Base-by-base conservation (phyloP, 495 filamentous ascomycete genomes). In the Penicillium bovifimosum region DNA sequence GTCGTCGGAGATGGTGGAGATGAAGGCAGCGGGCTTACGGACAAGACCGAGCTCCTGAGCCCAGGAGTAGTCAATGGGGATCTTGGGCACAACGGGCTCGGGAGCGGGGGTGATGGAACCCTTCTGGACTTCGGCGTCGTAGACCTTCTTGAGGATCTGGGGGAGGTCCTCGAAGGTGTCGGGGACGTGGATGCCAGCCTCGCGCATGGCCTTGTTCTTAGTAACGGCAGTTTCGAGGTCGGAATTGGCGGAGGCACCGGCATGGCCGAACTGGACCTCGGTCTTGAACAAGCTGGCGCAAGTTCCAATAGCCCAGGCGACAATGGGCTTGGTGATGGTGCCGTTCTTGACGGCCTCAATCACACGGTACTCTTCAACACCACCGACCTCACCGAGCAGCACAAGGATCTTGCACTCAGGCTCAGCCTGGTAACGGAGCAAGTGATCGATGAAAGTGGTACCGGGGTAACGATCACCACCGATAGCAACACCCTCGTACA, bases 201-300 rank as follows among this genome's bases (percentile, higher is more conserved):
- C 93, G 50, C 77, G 80, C 93, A 98, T 98, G 53, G 80, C 79
- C 81, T 90, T 83, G 83, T 98, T 98, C 88, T 98, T 98, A 69
- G 80, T 76, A 43, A 86, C 86, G 42, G 93, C 93, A 39, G 95
- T 98, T 82, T 98, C 93, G 59, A 98, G 88, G 73, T 96, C 85
- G 40, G 95, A 97, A 81, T 98, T 98, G 80, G 93, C 93, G 56
- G 96, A 96, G 9, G 93, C 90, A 74, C 93, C 93, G 61, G 93
- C 93, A 78, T 98, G 93, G 64, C 93, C 93, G 77, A 98, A 98
- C 73, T 98, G 93, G 29, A 98, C 93, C 81, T 98, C 93, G 13
- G 93, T 98, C 87, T 96, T 96, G 80, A 98, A 95, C 93, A 98
- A 89, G 82, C 88, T 90, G 35, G 93, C 92, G 73, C 95, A 96